A percentile compares a stretch with the other conserved stretches of the same genome.
Conservation (phyloP, 768 basidiomycete species). For the Tephrocybe rancida region DNA sequence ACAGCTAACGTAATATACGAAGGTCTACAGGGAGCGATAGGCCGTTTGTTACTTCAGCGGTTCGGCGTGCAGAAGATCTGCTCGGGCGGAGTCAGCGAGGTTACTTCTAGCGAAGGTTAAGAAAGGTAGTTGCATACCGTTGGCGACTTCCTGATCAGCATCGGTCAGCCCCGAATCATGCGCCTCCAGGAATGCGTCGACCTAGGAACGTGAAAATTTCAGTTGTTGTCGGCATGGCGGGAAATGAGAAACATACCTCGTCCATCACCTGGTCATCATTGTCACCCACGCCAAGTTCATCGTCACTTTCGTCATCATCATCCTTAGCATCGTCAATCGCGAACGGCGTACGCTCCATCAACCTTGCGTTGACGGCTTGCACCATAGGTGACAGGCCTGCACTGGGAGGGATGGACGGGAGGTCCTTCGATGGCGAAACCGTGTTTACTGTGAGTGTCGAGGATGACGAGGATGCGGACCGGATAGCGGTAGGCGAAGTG, state of each 20-base stretch:
- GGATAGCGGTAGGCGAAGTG: constrained; percentile 28
- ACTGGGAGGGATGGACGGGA: constrained; percentile 35
- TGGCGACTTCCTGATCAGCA: constrained; percentile 75
- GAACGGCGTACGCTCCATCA: constrained; percentile 92
- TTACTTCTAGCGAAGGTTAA: background rate
- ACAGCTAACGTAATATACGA: constrained; percentile 8
- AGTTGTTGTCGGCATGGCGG: background rate
- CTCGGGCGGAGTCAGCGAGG: background rate
- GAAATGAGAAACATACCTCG: constrained; percentile 51
- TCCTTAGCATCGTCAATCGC: constrained; percentile 96
- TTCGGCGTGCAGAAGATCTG: constrained; percentile 30
- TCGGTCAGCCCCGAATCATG: constrained; percentile 86
- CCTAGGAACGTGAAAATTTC: constrained; percentile 38
- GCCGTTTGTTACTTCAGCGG: constrained; percentile 23
- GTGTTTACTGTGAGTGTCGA: constrained; percentile 56
- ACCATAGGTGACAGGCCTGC: constrained; percentile 62
- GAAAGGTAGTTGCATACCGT: constrained; percentile 48
- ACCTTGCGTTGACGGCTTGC: constrained; percentile 75
- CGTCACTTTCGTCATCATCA: constrained; percentile 60
- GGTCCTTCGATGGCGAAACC: constrained; percentile 24
- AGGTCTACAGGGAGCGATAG: background rate
- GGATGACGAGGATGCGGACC: constrained; percentile 37
- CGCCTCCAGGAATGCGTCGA: constrained; percentile 93
- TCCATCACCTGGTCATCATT: constrained; percentile 86
- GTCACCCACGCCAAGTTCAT: constrained; percentile 53